Evolutionary conservation across 306 rosid genomes (phyloP).

Genomic region (Pachyrhizus erosus): DNA sequence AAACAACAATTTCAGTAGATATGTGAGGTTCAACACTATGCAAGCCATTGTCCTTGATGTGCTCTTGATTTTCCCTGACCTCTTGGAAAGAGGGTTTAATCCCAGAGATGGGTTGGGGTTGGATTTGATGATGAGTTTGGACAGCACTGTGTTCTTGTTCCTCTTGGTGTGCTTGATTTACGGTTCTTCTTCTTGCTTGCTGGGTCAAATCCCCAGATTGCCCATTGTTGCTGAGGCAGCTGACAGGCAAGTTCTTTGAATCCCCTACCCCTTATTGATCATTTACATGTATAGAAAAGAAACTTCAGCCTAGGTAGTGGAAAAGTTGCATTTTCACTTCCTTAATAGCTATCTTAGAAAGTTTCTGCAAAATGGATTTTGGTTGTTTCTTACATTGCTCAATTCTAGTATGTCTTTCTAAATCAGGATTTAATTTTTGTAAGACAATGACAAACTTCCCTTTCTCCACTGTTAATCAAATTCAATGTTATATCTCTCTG

Average conservation of each 20-base stretch:
- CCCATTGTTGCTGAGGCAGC: conserved; percentile 99
- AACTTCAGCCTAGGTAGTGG: conserved; percentile 23
- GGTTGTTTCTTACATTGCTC: conserved; percentile 21
- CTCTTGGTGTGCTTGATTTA: conserved; percentile 81
- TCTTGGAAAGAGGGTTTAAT: conserved; percentile 83
- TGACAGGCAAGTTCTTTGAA: conserved; percentile 89
- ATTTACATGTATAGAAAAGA: conserved; percentile 49
- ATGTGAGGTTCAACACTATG: conserved; percentile 97
- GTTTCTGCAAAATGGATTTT: conserved; percentile 17
- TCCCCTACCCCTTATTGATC: background rate
- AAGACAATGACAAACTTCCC: conserved; percentile 17
- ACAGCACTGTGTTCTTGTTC: conserved; percentile 89
- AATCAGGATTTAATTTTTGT: conserved; percentile 18
- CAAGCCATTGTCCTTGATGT: conserved; percentile 96
- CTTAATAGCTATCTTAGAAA: conserved; percentile 30
- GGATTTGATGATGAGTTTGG: conserved; percentile 96
- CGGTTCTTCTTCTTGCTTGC: conserved; percentile 88
- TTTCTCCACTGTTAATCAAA: conserved; percentile 15
- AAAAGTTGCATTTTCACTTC: conserved; percentile 25
- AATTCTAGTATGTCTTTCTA: conserved; percentile 32
- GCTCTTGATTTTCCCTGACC: conserved; percentile 86
- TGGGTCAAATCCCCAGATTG: conserved; percentile 84
- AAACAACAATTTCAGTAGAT: conserved; percentile 82
- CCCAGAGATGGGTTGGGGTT: conserved; percentile 80
- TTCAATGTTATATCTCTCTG: conserved; percentile 15